These are phyloP conservation scores for Thuja plicata DNA, from an alignment of 83 land plant genomes.

Conservation along the genomic window DNA sequence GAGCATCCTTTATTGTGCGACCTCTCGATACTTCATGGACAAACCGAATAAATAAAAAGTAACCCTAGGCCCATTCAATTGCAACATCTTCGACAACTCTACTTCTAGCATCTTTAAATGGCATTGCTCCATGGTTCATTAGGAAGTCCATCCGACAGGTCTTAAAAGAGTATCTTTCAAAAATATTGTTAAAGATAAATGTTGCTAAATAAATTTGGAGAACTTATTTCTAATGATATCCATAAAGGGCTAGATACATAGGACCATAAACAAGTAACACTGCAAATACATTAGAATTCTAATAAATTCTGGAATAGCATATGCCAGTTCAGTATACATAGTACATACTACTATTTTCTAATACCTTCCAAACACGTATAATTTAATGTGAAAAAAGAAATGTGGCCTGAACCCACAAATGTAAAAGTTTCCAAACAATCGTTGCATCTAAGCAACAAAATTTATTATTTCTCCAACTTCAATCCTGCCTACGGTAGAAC, in stretches of 20 bases:
- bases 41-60: background rate
- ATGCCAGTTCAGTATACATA: constrained; percentile 3
- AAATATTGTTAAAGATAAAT: background rate
- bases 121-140: background rate
- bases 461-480: constrained; percentile 1
- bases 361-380: background rate
- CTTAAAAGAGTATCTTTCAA: background rate
- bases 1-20: background rate
- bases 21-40: background rate
- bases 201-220: background rate
- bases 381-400: background rate
- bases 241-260: background rate
- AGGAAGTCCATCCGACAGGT: background rate
- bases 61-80: background rate
- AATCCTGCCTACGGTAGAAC: background rate
- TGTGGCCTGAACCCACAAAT: background rate
- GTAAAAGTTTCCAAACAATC: background rate
- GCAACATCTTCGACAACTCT: background rate
- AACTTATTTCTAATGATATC: background rate
- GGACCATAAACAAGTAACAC: background rate
- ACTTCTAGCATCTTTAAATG: background rate
- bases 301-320: background rate
- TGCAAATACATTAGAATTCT: background rate
- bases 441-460: constrained; percentile 8
- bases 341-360: background rate